Evolutionary conservation across 495 filamentous ascomycete species (phyloP).

Genomic region (Penicillium herquei): DNA sequence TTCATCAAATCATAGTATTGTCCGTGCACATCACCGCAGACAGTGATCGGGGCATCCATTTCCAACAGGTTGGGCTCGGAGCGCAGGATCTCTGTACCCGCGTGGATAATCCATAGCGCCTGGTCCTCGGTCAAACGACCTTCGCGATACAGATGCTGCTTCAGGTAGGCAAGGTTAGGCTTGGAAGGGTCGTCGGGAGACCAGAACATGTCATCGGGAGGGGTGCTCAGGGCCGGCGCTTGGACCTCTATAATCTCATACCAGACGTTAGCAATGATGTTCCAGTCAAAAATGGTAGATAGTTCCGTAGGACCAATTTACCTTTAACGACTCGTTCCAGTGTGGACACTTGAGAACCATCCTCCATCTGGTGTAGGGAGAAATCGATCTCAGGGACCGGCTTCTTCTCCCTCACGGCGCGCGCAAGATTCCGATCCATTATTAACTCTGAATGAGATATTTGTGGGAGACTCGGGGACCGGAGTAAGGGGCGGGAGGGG

Average conservation of each 20-base stretch:
- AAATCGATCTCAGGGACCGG: conserved; percentile 97
- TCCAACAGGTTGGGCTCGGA: conserved; percentile 93
- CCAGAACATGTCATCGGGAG: conserved; percentile 76
- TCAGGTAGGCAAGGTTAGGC: conserved; percentile 89
- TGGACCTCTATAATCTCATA: conserved; percentile 70
- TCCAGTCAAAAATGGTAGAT: not conserved
- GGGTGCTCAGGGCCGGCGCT: conserved; percentile 89
- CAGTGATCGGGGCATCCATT: conserved; percentile 99
- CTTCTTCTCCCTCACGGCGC: conserved; percentile 88
- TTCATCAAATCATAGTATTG: conserved; percentile 99
- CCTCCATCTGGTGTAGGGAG: conserved; percentile 96
- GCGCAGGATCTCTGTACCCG: conserved; percentile 78
- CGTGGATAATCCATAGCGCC: conserved; percentile 89
- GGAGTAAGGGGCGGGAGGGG: conserved; percentile 22
- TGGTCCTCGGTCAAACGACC: conserved; percentile 95
- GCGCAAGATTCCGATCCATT: conserved; percentile 51
- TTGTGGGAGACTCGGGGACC: conserved; percentile 5
- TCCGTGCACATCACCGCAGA: conserved; percentile 97
- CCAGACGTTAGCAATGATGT: conserved; percentile 13
- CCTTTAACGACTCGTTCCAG: conserved; percentile 96
- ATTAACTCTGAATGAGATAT: conserved; percentile 9
- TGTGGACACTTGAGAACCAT: conserved; percentile 91
- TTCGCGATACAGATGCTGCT: conserved; percentile 97
- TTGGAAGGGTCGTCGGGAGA: conserved; percentile 80
- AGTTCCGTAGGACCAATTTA: conserved; percentile 35